Evolutionary conservation across 169 alveolate genomes (phyloP).

Genomic region (Cryptosporidium meleagridis): DNA sequence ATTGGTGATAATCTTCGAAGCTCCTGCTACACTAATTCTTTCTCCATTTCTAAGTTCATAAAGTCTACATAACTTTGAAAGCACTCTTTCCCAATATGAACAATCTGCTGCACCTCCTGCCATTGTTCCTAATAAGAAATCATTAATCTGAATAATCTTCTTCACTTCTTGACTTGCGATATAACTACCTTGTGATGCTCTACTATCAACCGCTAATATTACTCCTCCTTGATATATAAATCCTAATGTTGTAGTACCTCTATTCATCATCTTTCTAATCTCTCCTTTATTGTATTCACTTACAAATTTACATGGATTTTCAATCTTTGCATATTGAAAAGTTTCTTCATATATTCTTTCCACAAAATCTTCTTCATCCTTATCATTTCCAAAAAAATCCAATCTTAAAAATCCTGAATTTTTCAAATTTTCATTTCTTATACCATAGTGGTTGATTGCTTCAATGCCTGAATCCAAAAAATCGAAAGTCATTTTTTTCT

Average conservation of each 20-base stretch:
- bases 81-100: conserved; percentile 95
- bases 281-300: conserved; percentile 48
- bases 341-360: conserved; percentile 32
- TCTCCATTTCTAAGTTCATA: conserved; percentile 91
- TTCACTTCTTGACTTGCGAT: conserved; percentile 95
- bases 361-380: conserved; percentile 37
- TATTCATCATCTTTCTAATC: conserved; percentile 76
- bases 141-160: conserved; percentile 97
- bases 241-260: conserved; percentile 99
- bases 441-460: conserved; percentile 4
- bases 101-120: conserved; percentile 99
- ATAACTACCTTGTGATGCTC: conserved; percentile 99
- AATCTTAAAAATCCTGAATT: neutral
- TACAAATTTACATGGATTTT: conserved; percentile 45
- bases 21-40: conserved; percentile 97
- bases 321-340: conserved; percentile 29
- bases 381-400: neutral
- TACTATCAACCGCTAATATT: conserved; percentile 98
- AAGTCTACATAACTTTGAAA: conserved; percentile 93
- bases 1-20: conserved; percentile 95
- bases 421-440: neutral
- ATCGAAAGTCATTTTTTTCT: conserved; percentile 8
- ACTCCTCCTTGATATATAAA: conserved; percentile 95
- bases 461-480: conserved; percentile 9
- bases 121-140: conserved; percentile 97